phyloP scores from a whole-genome alignment of 768 basidiomycete species.

The Amanita pallidorosea region DNA sequence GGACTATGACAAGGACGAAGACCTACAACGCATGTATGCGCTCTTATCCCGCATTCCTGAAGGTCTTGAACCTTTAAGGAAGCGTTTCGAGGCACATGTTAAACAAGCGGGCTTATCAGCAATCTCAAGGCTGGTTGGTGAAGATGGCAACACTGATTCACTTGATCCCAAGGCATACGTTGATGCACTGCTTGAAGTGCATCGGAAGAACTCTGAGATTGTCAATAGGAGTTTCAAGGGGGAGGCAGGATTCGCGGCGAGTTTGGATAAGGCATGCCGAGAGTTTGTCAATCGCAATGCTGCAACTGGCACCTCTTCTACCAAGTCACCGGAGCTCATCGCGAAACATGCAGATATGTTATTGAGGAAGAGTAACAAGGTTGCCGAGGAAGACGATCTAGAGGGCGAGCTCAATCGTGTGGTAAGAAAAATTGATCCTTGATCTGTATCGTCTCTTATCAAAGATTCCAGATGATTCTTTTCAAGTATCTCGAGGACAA shows the following conservation, averaged over 20 bases:
- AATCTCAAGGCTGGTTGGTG: slow-evolving; percentile 69
- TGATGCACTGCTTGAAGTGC: slow-evolving; percentile 86
- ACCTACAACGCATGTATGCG: slow-evolving; percentile 94
- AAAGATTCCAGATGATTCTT: slow-evolving; percentile 71
- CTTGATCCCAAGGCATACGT: slow-evolving; percentile 95
- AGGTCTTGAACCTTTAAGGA: slow-evolving; percentile 87
- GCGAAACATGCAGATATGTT: slow-evolving; percentile 92
- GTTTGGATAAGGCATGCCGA: slow-evolving; percentile 92
- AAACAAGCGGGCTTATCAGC: slow-evolving; percentile 82
- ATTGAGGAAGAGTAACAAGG: slow-evolving; percentile 93
- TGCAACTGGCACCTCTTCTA: slow-evolving; percentile 79
- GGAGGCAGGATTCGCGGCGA: slow-evolving; percentile 92
- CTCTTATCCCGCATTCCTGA: slow-evolving; percentile 88
- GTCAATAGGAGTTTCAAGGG: slow-evolving; percentile 89
- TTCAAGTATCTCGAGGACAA: slow-evolving; percentile 99
- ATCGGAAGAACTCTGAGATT: slow-evolving; percentile 89
- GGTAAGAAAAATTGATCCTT: slow-evolving; percentile 39
- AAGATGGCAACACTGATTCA: slow-evolving; percentile 52
- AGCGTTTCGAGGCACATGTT: slow-evolving; percentile 93
- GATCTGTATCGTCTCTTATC: slow-evolving; percentile 16
- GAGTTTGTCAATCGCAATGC: slow-evolving; percentile 95
- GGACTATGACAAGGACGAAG: slow-evolving; percentile 94
- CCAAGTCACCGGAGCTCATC: slow-evolving; percentile 89
- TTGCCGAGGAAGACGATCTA: slow-evolving; percentile 88
- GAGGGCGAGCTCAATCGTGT: slow-evolving; percentile 90